Base-by-base conservation (phyloP, 495 filamentous ascomycete species). In the Terfezia claveryi region DNA sequence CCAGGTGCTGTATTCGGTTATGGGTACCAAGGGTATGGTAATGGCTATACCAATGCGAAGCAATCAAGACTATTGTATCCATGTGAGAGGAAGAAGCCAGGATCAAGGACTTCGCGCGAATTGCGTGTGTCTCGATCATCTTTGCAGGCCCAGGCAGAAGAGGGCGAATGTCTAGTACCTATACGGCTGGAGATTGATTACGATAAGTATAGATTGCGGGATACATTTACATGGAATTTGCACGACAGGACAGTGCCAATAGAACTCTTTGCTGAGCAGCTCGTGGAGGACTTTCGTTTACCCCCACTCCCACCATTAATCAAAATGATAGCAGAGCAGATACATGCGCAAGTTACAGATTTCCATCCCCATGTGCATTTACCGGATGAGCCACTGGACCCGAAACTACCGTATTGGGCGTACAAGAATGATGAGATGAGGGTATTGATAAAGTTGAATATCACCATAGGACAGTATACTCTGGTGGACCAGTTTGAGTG, bases 341-440 rank as follows among this genome's bases (percentile, higher is more conserved):
- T 98, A 14, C 76, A 82, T 54, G 91, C 95, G 56, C 91, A 98
- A 69, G 73, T 96, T 32, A 79, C 79, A 60, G 91, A 96, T 61
- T 96, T 83, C 63, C 89, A 88, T 64, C 91, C 91, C 2, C 87
- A 92, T 55, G 77, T 86, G 36, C 87, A 78, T 66, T 82, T 91
- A 50, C 80, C 88, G 53, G 91, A 98, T 61, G 88, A 92, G 55
- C 76, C 91, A 8, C 72, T 95, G 51, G 91, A 96, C 65, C 83
- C 87, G 2, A 81, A 86, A 61, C 72, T 91, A 10, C 89, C 91
- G 2, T 98, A 96, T 66, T 78, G 75, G 44, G 88, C 91, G 4
- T 94, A 94, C 71, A 94, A 95, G 67, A 91, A 98, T 61, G 92
- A 98, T 61, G 91, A 98, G 69, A 94, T 98, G 89, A 80, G 91